These are phyloP conservation scores for Hordeum vulgare DNA, from an alignment of 176 grass and related monocot species.

Conservation along the genomic window MorexV3_pseudomolecules_assembly NC_058520.1:182453262-182453761, in stretches of 20 bases:
- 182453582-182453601: slow-evolving; percentile 57
- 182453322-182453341: slow-evolving; percentile 73
- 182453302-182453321: slow-evolving; percentile 69
- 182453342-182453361: neutral
- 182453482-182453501: slow-evolving; percentile 94
- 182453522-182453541: neutral
- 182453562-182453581: neutral
- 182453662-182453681: slow-evolving; percentile 1
- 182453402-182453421: neutral
- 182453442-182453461: slow-evolving; percentile 58
- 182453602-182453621: slow-evolving; percentile 91
- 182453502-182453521: slow-evolving; percentile 93
- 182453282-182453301: slow-evolving; percentile 88
- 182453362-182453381: neutral
- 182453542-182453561: neutral
- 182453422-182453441: slow-evolving; percentile 94
- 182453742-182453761: neutral
- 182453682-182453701: slow-evolving; percentile 8
- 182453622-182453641: slow-evolving; percentile 69
- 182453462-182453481: slow-evolving; percentile 88
- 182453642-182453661: slow-evolving; percentile 50
- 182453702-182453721: neutral
- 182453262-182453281: slow-evolving; percentile 84
- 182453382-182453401: neutral
- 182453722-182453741: neutral